A percentile compares a stretch with the other conserved stretches of the same genome.
phyloP scores from a whole-genome alignment of 805 yeast genomes.

The Isabelozyma gotoi region DNA sequence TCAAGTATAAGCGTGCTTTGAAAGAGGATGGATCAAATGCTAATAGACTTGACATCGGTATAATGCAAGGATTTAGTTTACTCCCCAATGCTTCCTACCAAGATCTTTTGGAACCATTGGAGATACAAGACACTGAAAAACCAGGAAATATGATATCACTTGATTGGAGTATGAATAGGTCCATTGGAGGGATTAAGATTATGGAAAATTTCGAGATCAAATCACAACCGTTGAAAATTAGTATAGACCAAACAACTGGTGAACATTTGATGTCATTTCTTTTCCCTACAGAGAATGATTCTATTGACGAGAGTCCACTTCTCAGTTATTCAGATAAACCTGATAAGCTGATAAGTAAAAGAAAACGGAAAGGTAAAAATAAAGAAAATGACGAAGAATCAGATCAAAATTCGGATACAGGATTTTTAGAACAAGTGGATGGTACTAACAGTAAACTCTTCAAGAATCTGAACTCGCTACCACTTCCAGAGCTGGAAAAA shows the following conservation, averaged over 20 bases:
- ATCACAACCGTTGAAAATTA: slow-evolving; percentile 37
- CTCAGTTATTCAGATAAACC: slow-evolving; percentile 4
- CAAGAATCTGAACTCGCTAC: slow-evolving; percentile 6
- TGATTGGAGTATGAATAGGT: slow-evolving; percentile 42
- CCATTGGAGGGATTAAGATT: slow-evolving; percentile 40
- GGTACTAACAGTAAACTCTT: slow-evolving; percentile 9
- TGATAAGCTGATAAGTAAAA: too few species aligned
- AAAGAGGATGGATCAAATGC: slow-evolving; percentile 42
- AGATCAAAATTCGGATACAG: slow-evolving; percentile 7
- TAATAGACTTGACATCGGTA: slow-evolving; percentile 33
- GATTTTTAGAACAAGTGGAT: slow-evolving; percentile 9
- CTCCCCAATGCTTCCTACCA: slow-evolving; percentile 30
- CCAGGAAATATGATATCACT: slow-evolving; percentile 24
- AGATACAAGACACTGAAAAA: slow-evolving; percentile 1
- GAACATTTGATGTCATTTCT: slow-evolving; percentile 35
- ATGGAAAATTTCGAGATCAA: slow-evolving; percentile 37
- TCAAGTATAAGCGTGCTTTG: slow-evolving; percentile 29
- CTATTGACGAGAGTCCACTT: slow-evolving; percentile 20
- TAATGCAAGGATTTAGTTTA: slow-evolving; percentile 38
- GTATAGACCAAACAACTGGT: slow-evolving; percentile 40
- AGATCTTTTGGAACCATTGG: slow-evolving; percentile 32
- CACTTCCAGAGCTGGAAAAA: background rate
- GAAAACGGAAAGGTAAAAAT: slow-evolving; percentile 6
- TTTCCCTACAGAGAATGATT: slow-evolving; percentile 26
- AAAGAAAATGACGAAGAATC: slow-evolving; percentile 7